These are phyloP conservation scores for Cronartium quercuum DNA, from an alignment of 1,284 basidiomycete genomes.

Conservation along the genomic window DNA sequence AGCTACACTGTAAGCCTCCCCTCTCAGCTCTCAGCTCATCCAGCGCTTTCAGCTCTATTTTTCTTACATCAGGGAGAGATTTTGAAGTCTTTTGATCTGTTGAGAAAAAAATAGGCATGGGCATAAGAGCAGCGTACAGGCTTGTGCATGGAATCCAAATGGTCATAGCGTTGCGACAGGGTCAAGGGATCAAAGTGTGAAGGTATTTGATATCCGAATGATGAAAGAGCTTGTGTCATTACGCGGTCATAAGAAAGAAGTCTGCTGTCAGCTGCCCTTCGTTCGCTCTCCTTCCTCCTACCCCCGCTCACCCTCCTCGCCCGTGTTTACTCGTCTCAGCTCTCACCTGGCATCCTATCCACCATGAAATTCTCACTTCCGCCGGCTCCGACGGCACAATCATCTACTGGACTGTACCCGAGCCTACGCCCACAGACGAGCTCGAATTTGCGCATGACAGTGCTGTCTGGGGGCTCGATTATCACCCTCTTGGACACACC, in stretches of 20 bases:
- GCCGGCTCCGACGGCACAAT: constrained; percentile 91
- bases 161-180: constrained; percentile 90
- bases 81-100: background rate
- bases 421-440: constrained; percentile 63
- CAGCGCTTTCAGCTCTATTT: background rate
- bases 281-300: constrained; percentile 7
- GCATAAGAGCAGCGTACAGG: constrained; percentile 95
- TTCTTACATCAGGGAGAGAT: background rate
- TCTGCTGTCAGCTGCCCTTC: constrained; percentile 69
- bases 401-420: constrained; percentile 77
- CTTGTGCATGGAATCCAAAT: constrained; percentile 83
- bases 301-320: background rate
- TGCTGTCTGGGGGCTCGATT: constrained; percentile 90
- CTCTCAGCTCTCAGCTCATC: background rate
- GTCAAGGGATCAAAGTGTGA: constrained; percentile 84
- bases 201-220: constrained; percentile 94
- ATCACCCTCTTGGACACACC: constrained; percentile 91
- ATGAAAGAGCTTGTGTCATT: constrained; percentile 90
- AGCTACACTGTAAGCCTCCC: constrained; percentile 66
- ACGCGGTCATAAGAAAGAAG: constrained; percentile 93
- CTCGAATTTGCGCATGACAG: constrained; percentile 91
- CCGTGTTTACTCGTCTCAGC: constrained; percentile 53
- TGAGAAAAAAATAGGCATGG: constrained; percentile 61
- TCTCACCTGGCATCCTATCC: constrained; percentile 89
- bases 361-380: constrained; percentile 76